Conservation (phyloP, 73 alveolate genomes). For the Paramecium bursaria region DNA sequence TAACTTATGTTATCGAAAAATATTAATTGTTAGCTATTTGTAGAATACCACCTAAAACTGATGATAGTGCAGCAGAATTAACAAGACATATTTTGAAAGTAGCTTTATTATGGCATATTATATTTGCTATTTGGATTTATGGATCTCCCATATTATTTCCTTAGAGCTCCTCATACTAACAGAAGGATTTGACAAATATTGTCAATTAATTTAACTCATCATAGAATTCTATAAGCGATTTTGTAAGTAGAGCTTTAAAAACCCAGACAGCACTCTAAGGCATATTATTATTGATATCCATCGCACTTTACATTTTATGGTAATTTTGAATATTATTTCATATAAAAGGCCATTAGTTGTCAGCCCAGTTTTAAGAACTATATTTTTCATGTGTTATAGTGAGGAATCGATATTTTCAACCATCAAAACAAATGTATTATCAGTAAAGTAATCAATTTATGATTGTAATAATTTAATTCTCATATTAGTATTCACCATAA, state of each 20-base stretch:
- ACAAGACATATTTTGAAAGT: conserved; percentile 20
- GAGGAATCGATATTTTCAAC: not conserved
- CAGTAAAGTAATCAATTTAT: not conserved
- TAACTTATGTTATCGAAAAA: conserved; percentile 13
- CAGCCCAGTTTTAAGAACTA: not conserved
- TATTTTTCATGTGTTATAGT: not conserved
- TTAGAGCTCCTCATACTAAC: no score
- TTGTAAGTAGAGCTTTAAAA: no score
- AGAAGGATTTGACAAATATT: no score
- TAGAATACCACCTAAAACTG: conserved; percentile 19
- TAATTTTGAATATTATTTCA: no score
- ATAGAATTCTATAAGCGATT: no score
- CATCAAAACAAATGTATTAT: no score
- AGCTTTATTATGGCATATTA: conserved; percentile 18
- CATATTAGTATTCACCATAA: not conserved
- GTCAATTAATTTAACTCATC: no score
- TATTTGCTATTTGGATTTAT: conserved; percentile 47
- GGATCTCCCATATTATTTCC: conserved; percentile 42
- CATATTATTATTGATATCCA: no score
- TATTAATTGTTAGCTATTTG: conserved; percentile 13
- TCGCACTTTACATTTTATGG: no score
- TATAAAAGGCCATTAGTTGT: not conserved
- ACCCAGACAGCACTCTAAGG: no score
- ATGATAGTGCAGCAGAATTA: conserved; percentile 41
- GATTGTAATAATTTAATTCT: not conserved